Conservation (phyloP, 2,329 filamentous ascomycete genomes). For the Clonostachys rhizophaga region DNA sequence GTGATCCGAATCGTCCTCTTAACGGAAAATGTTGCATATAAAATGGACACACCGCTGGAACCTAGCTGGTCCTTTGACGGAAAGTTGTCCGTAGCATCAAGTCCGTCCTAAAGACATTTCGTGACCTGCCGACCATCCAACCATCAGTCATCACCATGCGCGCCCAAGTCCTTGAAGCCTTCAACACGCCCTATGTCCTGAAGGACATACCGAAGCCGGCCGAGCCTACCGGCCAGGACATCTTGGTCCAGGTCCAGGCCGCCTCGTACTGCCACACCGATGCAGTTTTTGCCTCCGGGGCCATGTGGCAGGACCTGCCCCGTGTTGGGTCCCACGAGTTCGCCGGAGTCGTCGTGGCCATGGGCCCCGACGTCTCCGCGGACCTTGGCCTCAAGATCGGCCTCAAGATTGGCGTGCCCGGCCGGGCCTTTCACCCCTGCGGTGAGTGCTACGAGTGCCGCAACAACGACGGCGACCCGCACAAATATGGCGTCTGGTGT, state of each 20-base stretch:
- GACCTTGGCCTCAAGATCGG: slow-evolving; percentile 86
- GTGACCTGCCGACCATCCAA: too few species aligned
- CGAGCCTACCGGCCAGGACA: slow-evolving; percentile 5
- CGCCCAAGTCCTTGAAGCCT: not conserved
- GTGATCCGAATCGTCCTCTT: too few species aligned
- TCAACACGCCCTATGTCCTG: slow-evolving; percentile 3
- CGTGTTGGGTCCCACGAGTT: slow-evolving; percentile 79
- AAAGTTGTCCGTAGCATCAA: too few species aligned
- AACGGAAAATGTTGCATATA: too few species aligned
- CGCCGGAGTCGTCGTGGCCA: slow-evolving; percentile 77
- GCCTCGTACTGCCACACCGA: slow-evolving; percentile 9
- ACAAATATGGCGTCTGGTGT: slow-evolving; percentile 49
- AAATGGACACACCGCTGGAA: too few species aligned
- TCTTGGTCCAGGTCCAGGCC: slow-evolving; percentile 7
- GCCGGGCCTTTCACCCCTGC: too few species aligned
- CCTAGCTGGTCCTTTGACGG: too few species aligned
- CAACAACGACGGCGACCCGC: too few species aligned
- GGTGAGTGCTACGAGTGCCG: too few species aligned
- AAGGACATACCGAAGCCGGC: slow-evolving; percentile 4
- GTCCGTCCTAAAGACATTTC: too few species aligned
- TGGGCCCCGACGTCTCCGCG: slow-evolving; percentile 76
- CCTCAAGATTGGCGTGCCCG: slow-evolving; percentile 70
- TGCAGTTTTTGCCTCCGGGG: too few species aligned
- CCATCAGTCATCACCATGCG: not conserved
- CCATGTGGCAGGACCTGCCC: slow-evolving; percentile 38